phyloP scores from a whole-genome alignment of 495 filamentous ascomycete species.

The Melanomma pulvis-pyrius region DNA sequence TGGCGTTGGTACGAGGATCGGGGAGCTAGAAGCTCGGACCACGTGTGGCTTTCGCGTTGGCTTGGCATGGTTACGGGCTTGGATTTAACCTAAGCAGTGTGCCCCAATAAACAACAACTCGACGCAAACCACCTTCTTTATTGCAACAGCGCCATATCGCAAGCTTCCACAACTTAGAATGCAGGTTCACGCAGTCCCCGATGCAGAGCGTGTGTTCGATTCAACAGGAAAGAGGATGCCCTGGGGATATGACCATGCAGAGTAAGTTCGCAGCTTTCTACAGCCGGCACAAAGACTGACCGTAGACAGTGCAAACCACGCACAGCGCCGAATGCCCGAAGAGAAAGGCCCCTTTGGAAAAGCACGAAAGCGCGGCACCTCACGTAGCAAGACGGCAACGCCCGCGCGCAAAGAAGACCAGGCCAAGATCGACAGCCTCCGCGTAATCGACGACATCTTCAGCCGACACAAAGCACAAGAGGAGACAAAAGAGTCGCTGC shows the following conservation, averaged over 20 bases:
- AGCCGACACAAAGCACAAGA: slow-evolving; percentile 12
- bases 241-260: slow-evolving; percentile 64
- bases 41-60: slow-evolving; percentile 7
- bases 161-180: slow-evolving; percentile 43
- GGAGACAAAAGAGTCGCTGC: slow-evolving; percentile 26
- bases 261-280: slow-evolving; percentile 47
- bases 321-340: slow-evolving; percentile 57
- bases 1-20: background rate
- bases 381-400: slow-evolving; percentile 62
- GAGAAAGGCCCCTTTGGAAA: slow-evolving; percentile 67
- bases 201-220: slow-evolving; percentile 63
- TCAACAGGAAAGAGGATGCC: slow-evolving; percentile 61
- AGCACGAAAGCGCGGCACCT: slow-evolving; percentile 49
- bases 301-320: slow-evolving; percentile 40
- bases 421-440: slow-evolving; percentile 50
- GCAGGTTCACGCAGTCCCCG: slow-evolving; percentile 70
- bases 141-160: background rate
- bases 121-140: background rate
- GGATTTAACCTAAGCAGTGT: background rate
- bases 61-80: background rate
- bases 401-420: slow-evolving; percentile 58
- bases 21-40: background rate
- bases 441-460: slow-evolving; percentile 41
- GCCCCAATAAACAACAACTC: slow-evolving; percentile 14
- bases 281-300: background rate